A percentile compares a stretch with the other conserved stretches of the same genome.
Evolutionary conservation across 2,329 filamentous ascomycete species (phyloP).

Genomic region (Podosphaera aphanis): DNA sequence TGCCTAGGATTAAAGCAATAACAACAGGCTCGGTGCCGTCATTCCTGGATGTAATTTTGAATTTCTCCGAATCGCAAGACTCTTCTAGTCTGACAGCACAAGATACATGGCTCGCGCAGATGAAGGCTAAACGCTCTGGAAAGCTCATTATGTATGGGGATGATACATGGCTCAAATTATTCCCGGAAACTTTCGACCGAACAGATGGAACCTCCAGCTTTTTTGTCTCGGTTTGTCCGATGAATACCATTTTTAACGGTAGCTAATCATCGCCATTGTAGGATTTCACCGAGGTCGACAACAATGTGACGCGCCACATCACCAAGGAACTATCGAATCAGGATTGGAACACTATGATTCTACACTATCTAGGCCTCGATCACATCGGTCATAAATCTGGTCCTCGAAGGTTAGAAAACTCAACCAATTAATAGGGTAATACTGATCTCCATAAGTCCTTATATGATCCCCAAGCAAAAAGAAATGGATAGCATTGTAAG

Average conservation of each 20-base stretch:
- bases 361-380: conserved; percentile 89
- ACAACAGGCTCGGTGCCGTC: conserved; percentile 96
- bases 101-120: conserved; percentile 89
- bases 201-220: conserved; percentile 90
- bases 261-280: conserved; percentile 19
- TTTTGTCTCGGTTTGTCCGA: conserved; percentile 65
- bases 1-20: conserved; percentile 92
- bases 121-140: conserved; percentile 47
- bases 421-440: neutral
- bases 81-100: conserved; percentile 69
- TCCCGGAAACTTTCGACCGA: conserved; percentile 68
- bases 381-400: conserved; percentile 96
- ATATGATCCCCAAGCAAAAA: conserved; percentile 78
- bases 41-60: conserved; percentile 88
- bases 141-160: conserved; percentile 90
- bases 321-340: conserved; percentile 45
- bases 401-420: conserved; percentile 39
- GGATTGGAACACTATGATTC: conserved; percentile 83
- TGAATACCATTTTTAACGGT: conserved; percentile 7
- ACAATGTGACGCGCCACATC: conserved; percentile 86
- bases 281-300: conserved; percentile 96
- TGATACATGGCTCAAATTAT: conserved; percentile 94
- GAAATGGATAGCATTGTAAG: conserved; percentile 80
- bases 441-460: conserved; percentile 29
- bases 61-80: conserved; percentile 84